Evolutionary conservation across 2,329 filamentous ascomycete genomes (phyloP).

Genomic region (Aspergillus persii): DNA sequence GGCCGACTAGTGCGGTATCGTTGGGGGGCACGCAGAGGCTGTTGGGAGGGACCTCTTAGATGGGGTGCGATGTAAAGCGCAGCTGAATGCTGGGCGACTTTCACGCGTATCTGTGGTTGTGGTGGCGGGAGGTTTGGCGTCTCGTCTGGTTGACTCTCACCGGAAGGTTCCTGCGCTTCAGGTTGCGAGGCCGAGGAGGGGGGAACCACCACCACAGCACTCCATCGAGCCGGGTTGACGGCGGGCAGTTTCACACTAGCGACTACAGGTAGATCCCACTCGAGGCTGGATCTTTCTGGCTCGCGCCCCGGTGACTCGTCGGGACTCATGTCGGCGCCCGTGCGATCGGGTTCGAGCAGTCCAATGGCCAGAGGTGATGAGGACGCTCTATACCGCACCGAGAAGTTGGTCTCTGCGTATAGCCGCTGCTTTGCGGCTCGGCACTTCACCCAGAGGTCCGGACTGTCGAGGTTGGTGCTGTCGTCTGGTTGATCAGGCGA

Average conservation of each 20-base stretch:
- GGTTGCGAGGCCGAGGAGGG: not conserved
- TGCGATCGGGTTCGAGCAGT: not conserved
- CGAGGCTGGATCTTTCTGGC: not conserved
- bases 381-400: not conserved
- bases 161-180: not conserved
- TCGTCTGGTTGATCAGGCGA: not conserved
- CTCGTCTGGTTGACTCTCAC: not conserved
- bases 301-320: not conserved
- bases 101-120: not conserved
- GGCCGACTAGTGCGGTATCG: not conserved
- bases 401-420: not conserved
- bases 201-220: not conserved
- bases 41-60: not conserved
- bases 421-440: not conserved
- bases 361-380: not conserved
- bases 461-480: not conserved
- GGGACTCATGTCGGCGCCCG: not conserved
- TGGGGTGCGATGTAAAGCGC: slow-evolving; percentile 1
- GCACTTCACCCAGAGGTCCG: not conserved
- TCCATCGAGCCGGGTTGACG: not conserved
- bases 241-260: not conserved
- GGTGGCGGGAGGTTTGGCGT: not conserved
- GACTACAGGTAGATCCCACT: not conserved
- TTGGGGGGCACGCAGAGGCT: not conserved
- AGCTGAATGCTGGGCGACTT: not conserved